A percentile compares a stretch with the other conserved stretches of the same genome.
Evolutionary conservation across 1,284 basidiomycete species (phyloP).

Genomic region (Kalmanozyma brasiliensis): DNA sequence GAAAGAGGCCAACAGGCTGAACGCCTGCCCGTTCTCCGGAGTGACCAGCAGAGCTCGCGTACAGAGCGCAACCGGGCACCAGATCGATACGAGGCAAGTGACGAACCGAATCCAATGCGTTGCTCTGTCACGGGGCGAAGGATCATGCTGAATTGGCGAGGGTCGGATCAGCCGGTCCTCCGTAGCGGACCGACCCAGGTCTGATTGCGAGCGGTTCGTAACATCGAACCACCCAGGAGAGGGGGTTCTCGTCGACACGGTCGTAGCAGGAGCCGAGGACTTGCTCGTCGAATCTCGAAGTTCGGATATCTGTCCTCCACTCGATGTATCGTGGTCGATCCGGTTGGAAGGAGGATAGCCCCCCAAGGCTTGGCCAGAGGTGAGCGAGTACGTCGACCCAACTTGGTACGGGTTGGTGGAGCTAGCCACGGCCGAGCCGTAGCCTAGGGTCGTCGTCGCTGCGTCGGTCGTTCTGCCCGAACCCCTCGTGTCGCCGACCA

Average conservation of each 20-base stretch:
- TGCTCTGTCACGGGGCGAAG: not conserved
- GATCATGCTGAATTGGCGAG: not conserved
- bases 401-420: slow-evolving; percentile 29
- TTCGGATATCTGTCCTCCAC: too few relatives aligned
- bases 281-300: not conserved
- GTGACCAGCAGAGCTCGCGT: slow-evolving; percentile 1
- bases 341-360: slow-evolving; percentile 1
- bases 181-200: not conserved
- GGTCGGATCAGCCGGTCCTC: not conserved
- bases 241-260: not conserved
- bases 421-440: slow-evolving; percentile 24
- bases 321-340: too few relatives aligned
- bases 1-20: slow-evolving; percentile 8
- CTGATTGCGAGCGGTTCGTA: not conserved
- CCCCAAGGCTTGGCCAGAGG: slow-evolving; percentile 13
- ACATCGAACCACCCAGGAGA: not conserved
- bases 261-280: not conserved
- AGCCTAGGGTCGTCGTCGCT: slow-evolving; percentile 11
- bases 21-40: not conserved
- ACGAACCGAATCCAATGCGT: not conserved
- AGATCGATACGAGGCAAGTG: not conserved
- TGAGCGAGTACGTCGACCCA: slow-evolving; percentile 5
- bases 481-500: slow-evolving; percentile 7
- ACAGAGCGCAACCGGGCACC: slow-evolving; percentile 14
- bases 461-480: slow-evolving; percentile 7